These are phyloP conservation scores for Remersonia thermophila DNA, from an alignment of 2,329 filamentous ascomycete genomes.

Conservation along the genomic window DNA sequence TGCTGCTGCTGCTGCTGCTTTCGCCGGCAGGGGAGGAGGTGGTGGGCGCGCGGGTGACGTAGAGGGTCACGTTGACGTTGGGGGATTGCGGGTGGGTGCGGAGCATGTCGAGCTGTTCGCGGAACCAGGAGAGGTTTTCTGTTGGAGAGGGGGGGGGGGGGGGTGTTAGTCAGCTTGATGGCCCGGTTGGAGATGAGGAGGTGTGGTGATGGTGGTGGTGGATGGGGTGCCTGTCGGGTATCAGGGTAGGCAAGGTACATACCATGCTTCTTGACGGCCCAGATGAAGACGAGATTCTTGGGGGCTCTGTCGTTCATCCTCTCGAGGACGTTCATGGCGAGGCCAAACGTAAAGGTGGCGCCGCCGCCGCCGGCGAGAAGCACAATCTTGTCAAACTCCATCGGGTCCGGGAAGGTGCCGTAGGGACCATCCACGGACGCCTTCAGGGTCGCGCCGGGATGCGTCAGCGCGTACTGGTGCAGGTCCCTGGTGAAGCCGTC, in stretches of 20 bases:
- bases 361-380: slow-evolving; percentile 49
- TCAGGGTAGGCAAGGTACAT: slow-evolving; percentile 10
- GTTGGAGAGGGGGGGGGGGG: slow-evolving; percentile 1
- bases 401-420: slow-evolving; percentile 40
- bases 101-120: slow-evolving; percentile 27
- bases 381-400: slow-evolving; percentile 42
- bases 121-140: slow-evolving; percentile 21
- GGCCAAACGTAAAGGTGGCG: slow-evolving; percentile 44
- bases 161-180: no score
- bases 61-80: slow-evolving; percentile 27
- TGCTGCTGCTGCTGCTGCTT: not conserved
- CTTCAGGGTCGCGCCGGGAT: slow-evolving; percentile 36
- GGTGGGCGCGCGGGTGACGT: slow-evolving; percentile 23
- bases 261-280: slow-evolving; percentile 36
- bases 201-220: no score
- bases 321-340: slow-evolving; percentile 33
- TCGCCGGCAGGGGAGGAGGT: no score
- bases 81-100: slow-evolving; percentile 27
- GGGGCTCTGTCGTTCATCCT: slow-evolving; percentile 27
- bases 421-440: slow-evolving; percentile 49
- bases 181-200: no score
- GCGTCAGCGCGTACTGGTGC: slow-evolving; percentile 35
- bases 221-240: no score
- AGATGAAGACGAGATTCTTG: slow-evolving; percentile 35
- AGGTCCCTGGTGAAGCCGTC: slow-evolving; percentile 47